Evolutionary conservation across 192 early-diverging fungal species (phyloP).

Genomic region (Rhizophagus sp.): DNA sequence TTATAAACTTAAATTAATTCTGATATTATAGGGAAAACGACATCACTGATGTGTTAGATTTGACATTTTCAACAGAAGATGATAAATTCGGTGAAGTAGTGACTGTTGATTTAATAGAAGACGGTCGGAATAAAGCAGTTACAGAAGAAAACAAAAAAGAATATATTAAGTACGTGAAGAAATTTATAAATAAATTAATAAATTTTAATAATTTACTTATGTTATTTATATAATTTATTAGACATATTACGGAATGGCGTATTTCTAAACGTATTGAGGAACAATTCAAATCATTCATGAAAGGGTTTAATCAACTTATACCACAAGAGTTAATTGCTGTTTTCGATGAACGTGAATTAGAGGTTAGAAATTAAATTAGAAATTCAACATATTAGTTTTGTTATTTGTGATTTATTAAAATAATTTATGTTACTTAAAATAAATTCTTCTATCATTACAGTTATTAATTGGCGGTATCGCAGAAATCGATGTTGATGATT

Average conservation of each 20-base stretch:
- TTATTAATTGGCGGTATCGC: conserved; percentile 95
- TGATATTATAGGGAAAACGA: conserved; percentile 71
- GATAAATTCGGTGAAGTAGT: conserved; percentile 89
- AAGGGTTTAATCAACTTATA: conserved; percentile 94
- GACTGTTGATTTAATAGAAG: conserved; percentile 86
- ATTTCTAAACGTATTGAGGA: conserved; percentile 91
- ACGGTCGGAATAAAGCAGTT: conserved; percentile 88
- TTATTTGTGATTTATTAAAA: not conserved
- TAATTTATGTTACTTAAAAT: too few relatives aligned
- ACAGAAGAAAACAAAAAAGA: conserved; percentile 97
- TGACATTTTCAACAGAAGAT: conserved; percentile 92
- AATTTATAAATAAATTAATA: too few relatives aligned
- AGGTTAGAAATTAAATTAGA: conserved; percentile 37
- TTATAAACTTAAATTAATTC: conserved; percentile 12
- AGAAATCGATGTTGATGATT: conserved; percentile 97
- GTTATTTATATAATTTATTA: conserved; percentile 27
- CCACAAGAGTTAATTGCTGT: conserved; percentile 94
- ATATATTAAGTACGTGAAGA: conserved; percentile 74
- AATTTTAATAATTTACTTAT: not conserved
- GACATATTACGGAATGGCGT: conserved; percentile 83
- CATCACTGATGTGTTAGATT: conserved; percentile 82
- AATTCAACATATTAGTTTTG: not conserved
- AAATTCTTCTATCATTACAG: conserved; percentile 32
- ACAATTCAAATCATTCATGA: conserved; percentile 93
- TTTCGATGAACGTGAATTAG: conserved; percentile 97